These are phyloP conservation scores for Alopecurus myosuroides DNA, from an alignment of 176 grass and related monocot species.

Conservation along the genomic window DNA sequence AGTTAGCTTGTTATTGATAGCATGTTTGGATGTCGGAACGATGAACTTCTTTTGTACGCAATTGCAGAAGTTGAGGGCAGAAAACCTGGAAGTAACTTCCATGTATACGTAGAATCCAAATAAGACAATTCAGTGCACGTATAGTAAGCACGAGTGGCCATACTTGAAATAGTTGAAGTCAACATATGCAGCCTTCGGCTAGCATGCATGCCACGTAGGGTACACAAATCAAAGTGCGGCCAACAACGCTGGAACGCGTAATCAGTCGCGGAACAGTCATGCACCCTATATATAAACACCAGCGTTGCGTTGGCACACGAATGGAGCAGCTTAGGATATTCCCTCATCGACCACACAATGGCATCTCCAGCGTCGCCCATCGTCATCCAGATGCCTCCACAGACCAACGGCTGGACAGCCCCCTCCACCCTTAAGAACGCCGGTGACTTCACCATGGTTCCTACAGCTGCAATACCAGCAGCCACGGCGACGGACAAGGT, in stretches of 20 bases:
- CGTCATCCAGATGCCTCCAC: constrained; percentile 5
- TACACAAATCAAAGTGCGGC: constrained; percentile 15
- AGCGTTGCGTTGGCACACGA: background rate
- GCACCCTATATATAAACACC: background rate
- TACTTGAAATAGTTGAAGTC: background rate
- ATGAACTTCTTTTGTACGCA: background rate
- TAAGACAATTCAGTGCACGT: background rate
- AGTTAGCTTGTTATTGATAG: no score
- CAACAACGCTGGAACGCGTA: background rate
- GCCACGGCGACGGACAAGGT: constrained; percentile 21
- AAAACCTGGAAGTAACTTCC: background rate
- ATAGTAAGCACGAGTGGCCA: background rate
- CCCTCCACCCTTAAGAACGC: background rate
- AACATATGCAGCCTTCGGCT: background rate
- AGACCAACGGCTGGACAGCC: background rate
- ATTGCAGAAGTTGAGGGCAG: background rate
- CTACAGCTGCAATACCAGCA: background rate
- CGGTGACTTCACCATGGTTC: background rate
- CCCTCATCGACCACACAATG: background rate
- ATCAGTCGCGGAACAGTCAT: background rate
- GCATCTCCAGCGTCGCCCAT: background rate
- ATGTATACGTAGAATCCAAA: background rate
- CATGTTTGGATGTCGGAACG: no score
- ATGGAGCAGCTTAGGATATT: background rate
- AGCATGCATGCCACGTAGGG: background rate